These are phyloP conservation scores for Cyclaneusma minus DNA, from an alignment of 2,329 filamentous ascomycete genomes.

Conservation along the genomic window DNA sequence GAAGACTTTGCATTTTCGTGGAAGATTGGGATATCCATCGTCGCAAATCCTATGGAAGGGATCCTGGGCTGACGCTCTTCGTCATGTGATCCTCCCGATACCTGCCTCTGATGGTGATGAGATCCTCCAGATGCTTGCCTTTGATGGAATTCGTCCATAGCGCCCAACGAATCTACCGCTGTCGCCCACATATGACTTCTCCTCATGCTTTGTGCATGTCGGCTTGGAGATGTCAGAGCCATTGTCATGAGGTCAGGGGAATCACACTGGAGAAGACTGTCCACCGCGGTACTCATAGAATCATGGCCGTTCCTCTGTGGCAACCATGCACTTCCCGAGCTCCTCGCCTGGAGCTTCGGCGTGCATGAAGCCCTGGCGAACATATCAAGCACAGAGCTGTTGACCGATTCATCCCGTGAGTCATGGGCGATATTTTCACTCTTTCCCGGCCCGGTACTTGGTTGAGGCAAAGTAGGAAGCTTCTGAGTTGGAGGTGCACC, in stretches of 20 bases:
- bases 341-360: conserved; percentile 5
- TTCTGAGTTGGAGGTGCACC: conserved; percentile 10
- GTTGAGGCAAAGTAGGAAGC: conserved; percentile 11
- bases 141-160: no score
- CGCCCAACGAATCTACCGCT: conserved; percentile 2
- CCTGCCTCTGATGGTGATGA: no score
- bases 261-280: conserved; percentile 11
- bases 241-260: conserved; percentile 11
- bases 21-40: conserved; percentile 9
- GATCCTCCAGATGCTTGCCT: no score
- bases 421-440: conserved; percentile 3
- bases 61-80: no score
- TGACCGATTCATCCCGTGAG: conserved; percentile 5
- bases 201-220: conserved; percentile 3
- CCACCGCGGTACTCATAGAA: conserved; percentile 9
- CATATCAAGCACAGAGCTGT: conserved; percentile 8
- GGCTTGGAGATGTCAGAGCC: conserved; percentile 11
- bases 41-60: conserved; percentile 9
- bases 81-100: no score
- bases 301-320: conserved; percentile 6
- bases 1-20: conserved; percentile 7
- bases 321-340: conserved; percentile 1
- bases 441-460: conserved; percentile 5
- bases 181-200: conserved; percentile 6
- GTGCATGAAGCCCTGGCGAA: conserved; percentile 9